A percentile compares a stretch with the other conserved stretches of the same genome.
Conservation (phyloP, 2,329 filamentous ascomycete genomes). For the Colletotrichum viniferum region DNA sequence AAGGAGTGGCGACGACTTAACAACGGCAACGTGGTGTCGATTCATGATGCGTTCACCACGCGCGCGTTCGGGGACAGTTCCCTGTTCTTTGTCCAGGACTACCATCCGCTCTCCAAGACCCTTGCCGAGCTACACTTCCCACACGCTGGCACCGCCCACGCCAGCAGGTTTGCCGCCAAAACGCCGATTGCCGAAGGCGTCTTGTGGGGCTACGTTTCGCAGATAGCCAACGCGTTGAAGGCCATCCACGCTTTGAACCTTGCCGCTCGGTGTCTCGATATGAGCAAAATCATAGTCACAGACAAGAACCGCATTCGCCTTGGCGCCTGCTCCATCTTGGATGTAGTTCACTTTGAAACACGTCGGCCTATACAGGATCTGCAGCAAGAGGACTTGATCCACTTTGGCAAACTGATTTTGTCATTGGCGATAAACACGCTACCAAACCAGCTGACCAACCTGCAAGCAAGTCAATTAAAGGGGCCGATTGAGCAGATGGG, state of each 20-base stretch:
- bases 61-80: conserved; percentile 94
- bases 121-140: conserved; percentile 81
- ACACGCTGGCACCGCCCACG: conserved; percentile 36
- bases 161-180: conserved; percentile 50
- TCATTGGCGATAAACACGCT: conserved; percentile 75
- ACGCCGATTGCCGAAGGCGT: conserved; percentile 69
- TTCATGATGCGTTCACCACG: conserved; percentile 93
- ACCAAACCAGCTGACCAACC: conserved; percentile 59
- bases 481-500: conserved; percentile 78
- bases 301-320: conserved; percentile 89
- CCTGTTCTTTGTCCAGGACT: conserved; percentile 91
- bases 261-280: conserved; percentile 84
- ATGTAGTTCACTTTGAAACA: conserved; percentile 84
- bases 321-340: conserved; percentile 85
- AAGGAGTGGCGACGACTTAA: conserved; percentile 88
- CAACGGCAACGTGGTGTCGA: conserved; percentile 81
- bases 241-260: conserved; percentile 82
- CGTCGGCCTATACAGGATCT: conserved; percentile 73
- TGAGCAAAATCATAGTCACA: conserved; percentile 88
- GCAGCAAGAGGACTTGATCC: conserved; percentile 85
- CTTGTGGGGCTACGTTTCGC: conserved; percentile 90
- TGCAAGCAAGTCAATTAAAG: conserved; percentile 66
- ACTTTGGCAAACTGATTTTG: conserved; percentile 85
- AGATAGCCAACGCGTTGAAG: conserved; percentile 87
- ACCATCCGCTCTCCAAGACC: conserved; percentile 89